Percentiles rank a stretch among this genome's conserved stretches.
These are phyloP conservation scores for Acacia pycnantha DNA, from an alignment of 331 rosid genomes.

Conservation along the genomic window DNA sequence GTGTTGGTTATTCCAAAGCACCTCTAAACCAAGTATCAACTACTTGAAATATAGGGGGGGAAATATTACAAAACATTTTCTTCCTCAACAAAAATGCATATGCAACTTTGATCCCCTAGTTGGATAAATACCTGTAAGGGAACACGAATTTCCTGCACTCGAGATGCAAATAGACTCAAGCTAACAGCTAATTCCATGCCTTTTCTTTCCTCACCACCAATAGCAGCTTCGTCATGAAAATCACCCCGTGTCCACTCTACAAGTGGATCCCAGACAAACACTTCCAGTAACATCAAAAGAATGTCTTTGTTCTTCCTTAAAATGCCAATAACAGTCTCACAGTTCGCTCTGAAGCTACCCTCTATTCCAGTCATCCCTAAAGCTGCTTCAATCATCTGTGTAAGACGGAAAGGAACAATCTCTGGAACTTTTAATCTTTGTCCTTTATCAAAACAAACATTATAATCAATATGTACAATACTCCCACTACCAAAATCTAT, in stretches of 20 bases:
- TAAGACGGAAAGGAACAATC: conserved; percentile 97
- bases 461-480: conserved; percentile 89
- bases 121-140: conserved; percentile 74
- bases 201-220: conserved; percentile 97
- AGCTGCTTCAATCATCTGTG: conserved; percentile 91
- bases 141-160: conserved; percentile 98
- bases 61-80: conserved; percentile 16
- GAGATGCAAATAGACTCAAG: conserved; percentile 94
- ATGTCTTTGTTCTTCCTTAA: conserved; percentile 90
- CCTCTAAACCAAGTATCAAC: conserved; percentile 15
- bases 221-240: conserved; percentile 94
- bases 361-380: conserved; percentile 92
- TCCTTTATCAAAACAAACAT: conserved; percentile 95
- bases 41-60: conserved; percentile 12
- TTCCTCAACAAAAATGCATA: conserved; percentile 18
- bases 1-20: neutral
- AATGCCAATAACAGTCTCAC: conserved; percentile 78
- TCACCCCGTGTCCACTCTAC: conserved; percentile 99
- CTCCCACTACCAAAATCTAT: conserved; percentile 91
- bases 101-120: conserved; percentile 9
- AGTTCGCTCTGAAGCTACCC: conserved; percentile 94
- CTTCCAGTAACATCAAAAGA: conserved; percentile 87
- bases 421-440: conserved; percentile 92
- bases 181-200: conserved; percentile 99
- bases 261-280: conserved; percentile 96